Base-by-base conservation (phyloP, 768 basidiomycete species). In the Lentinula aciculospora region DNA sequence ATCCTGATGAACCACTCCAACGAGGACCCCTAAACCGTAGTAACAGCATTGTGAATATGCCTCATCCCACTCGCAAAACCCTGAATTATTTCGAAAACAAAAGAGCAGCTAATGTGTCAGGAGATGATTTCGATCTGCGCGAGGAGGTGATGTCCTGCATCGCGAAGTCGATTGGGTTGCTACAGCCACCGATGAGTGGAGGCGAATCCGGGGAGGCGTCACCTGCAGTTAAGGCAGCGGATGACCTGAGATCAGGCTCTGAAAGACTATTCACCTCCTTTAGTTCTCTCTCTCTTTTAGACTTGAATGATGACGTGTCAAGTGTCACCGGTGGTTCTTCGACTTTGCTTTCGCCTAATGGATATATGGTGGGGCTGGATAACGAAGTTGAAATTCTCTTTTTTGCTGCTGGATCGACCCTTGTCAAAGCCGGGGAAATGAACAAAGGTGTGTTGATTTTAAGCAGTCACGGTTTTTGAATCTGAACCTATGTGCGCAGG, bases 131-230 rank as follows among this genome's bases (percentile, higher is more conserved):
- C 63, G 93, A 98, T 68, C 81, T 98, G n/a, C 83, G 92, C 34
- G 92, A 94, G 63, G 94, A 92, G 63, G 95, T 99, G 31, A 94
- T 98, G 93, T 89, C 90, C 0, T 96, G 93, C 69, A 95, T 99
- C 60, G 94, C 96, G 1, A 95, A 96, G 69, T 96, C 94, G 2
- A 98, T 99, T 58, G 97, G 97, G 3, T 78, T 99, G 12, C 74
- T 92, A 23, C 95, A 97, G 62, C 91, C 94, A 3, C 86, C 93
- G 2, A 71, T 90, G 19, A 89, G 86, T 56, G 84, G 81, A 40
- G 76, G 74, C 46, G 85, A 84, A 36, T 89, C 87, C 2, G 71
- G 80, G 2, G 85, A 87, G 61, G 79, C 81, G 2, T 89, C 88
- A 0, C 89, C 90, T 40, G 77, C 78, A 8, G 74, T 86, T 48